Evolutionary conservation across 768 basidiomycete species (phyloP).

Genomic region (Lactarius vividus): DNA sequence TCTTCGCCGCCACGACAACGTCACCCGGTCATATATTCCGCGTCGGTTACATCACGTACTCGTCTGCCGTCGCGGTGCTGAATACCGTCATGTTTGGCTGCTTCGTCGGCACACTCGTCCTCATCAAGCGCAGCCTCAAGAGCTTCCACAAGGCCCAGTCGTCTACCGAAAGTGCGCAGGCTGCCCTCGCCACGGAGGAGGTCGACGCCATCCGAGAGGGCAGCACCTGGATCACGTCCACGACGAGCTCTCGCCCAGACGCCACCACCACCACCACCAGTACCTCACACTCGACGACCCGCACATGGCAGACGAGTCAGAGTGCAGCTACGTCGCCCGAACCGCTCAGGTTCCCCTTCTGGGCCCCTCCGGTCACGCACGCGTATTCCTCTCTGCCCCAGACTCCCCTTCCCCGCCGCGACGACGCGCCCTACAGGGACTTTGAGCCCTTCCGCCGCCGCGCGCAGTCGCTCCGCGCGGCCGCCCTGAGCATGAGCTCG

Average conservation of each 20-base stretch:
- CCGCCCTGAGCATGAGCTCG: conserved; percentile 54
- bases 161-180: conserved; percentile 51
- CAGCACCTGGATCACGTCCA: conserved; percentile 78
- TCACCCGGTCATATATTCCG: conserved; percentile 45
- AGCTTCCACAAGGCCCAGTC: conserved; percentile 52
- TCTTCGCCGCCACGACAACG: conserved; percentile 53
- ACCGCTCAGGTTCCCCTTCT: conserved; percentile 54
- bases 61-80: conserved; percentile 47
- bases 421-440: conserved; percentile 38
- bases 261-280: conserved; percentile 46
- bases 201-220: conserved; percentile 71
- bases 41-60: conserved; percentile 58
- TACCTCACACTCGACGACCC: conserved; percentile 68
- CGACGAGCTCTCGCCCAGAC: conserved; percentile 49
- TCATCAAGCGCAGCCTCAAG: conserved; percentile 63
- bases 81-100: conserved; percentile 56
- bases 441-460: conserved; percentile 66
- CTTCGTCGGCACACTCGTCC: conserved; percentile 59
- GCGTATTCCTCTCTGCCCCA: conserved; percentile 53
- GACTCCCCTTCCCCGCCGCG: conserved; percentile 57
- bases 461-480: conserved; percentile 40
- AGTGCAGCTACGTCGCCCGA: conserved; percentile 37
- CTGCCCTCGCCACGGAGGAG: conserved; percentile 69
- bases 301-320: conserved; percentile 41
- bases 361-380: conserved; percentile 41